Evolutionary conservation across 495 filamentous ascomycete genomes (phyloP).

Genomic region (Neurospora tetrasperma): DNA sequence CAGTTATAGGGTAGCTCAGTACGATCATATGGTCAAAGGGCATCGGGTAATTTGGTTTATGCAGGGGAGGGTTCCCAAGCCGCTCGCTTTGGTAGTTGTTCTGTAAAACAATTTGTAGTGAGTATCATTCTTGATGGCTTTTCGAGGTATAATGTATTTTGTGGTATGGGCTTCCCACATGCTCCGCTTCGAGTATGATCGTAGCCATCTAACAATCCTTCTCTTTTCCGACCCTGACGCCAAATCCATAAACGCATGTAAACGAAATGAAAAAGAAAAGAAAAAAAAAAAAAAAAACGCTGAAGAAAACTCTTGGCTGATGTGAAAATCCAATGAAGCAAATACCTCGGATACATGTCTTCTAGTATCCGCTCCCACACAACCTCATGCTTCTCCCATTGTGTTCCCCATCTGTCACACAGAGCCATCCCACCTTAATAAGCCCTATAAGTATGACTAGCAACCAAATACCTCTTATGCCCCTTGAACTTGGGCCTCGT

Average conservation of each 20-base stretch:
- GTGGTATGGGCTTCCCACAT: not conserved
- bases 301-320: not conserved
- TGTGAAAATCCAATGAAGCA: not conserved
- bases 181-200: not conserved
- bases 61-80: not conserved
- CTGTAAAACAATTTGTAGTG: not conserved
- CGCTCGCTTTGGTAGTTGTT: not conserved
- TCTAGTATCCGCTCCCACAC: not conserved
- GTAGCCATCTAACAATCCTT: not conserved
- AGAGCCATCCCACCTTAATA: not conserved
- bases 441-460: conserved; percentile 61
- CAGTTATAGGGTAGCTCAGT: not conserved
- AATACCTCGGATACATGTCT: not conserved
- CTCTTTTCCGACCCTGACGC: not conserved
- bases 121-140: not conserved
- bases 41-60: not conserved
- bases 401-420: not conserved
- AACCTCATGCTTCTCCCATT: not conserved
- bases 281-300: not conserved
- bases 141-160: not conserved
- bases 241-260: not conserved
- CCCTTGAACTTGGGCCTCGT: conserved; percentile 22
- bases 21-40: not conserved
- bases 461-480: conserved; percentile 53
- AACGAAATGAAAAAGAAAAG: too few relatives aligned